Evolutionary conservation across 129 eudicot genomes (phyloP).

Genomic region (Helichrysum umbraculigerum): DNA sequence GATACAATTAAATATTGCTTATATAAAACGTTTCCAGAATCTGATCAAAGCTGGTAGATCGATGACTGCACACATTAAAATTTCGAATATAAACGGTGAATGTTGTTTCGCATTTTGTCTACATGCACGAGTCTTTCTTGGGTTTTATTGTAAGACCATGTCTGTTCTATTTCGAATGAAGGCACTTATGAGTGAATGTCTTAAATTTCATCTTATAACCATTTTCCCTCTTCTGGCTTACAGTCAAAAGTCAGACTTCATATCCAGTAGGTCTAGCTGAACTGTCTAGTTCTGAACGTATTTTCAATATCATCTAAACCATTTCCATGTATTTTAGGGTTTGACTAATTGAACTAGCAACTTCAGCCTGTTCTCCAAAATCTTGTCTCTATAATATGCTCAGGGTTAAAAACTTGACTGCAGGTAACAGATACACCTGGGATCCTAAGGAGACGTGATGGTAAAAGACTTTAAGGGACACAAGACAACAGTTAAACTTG

Average conservation of each 20-base stretch:
- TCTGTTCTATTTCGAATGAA: background rate
- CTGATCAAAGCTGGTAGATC: conserved; percentile 17
- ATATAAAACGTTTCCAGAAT: conserved; percentile 1
- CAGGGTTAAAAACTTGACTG: conserved; percentile 22
- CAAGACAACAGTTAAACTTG: too few relatives aligned
- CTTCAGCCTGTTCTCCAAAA: background rate
- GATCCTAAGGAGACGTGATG: conserved; percentile 74
- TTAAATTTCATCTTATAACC: background rate
- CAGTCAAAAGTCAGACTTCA: background rate
- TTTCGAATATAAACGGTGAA: background rate
- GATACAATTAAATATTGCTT: conserved; percentile 16
- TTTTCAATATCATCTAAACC: background rate
- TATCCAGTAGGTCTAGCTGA: too few relatives aligned
- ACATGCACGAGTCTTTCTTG: background rate
- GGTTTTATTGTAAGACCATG: background rate
- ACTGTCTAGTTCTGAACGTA: background rate
- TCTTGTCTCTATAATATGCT: background rate
- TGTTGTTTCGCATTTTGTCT: background rate
- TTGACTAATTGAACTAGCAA: background rate
- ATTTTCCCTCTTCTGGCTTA: background rate
- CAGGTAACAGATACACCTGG: conserved; percentile 99
- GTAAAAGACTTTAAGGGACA: conserved; percentile 55
- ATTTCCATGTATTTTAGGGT: background rate
- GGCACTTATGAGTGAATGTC: background rate
- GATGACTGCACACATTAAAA: background rate